These are phyloP conservation scores for Cyclaneusma minus DNA, from an alignment of 2,329 filamentous ascomycete species.

Conservation along the genomic window DNA sequence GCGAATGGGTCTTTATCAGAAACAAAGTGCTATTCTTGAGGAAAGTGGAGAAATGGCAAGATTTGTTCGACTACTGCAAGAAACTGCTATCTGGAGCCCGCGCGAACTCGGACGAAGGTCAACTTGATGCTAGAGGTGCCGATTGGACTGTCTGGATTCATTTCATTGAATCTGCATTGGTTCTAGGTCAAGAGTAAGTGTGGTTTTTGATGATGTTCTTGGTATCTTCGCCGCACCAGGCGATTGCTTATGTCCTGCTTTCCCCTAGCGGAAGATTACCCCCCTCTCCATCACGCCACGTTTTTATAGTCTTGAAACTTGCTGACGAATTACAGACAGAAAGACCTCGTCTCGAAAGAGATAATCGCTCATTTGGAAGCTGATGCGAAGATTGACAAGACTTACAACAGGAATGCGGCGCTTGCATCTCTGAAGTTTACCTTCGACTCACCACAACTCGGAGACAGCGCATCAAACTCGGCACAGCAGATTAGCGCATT, in stretches of 20 bases:
- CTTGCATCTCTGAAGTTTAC: slow-evolving; percentile 9
- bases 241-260: no score
- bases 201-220: no score
- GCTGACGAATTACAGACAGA: no score
- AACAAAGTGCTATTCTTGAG: slow-evolving; percentile 14
- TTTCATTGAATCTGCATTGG: slow-evolving; percentile 13
- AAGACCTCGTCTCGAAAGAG: slow-evolving; percentile 10
- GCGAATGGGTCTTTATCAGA: slow-evolving; percentile 19
- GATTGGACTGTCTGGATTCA: slow-evolving; percentile 20
- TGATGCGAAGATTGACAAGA: slow-evolving; percentile 16
- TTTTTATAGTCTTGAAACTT: no score
- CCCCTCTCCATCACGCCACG: no score
- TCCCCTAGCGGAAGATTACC: no score
- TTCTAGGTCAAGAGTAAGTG: slow-evolving; percentile 11
- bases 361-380: slow-evolving; percentile 16
- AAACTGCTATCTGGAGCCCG: slow-evolving; percentile 14
- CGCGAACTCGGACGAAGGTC: slow-evolving; percentile 12
- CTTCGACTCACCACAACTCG: not conserved
- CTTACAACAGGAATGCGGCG: slow-evolving; percentile 18
- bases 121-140: slow-evolving; percentile 15
- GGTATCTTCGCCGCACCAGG: no score
- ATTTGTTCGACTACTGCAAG: slow-evolving; percentile 12
- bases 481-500: no score
- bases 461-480: not conserved
- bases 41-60: slow-evolving; percentile 12